Evolutionary conservation across 176 grass and related monocot species (phyloP), one percentile per base, ranked within the genome.

Genomic region (Pontederia paniculata): DNA sequence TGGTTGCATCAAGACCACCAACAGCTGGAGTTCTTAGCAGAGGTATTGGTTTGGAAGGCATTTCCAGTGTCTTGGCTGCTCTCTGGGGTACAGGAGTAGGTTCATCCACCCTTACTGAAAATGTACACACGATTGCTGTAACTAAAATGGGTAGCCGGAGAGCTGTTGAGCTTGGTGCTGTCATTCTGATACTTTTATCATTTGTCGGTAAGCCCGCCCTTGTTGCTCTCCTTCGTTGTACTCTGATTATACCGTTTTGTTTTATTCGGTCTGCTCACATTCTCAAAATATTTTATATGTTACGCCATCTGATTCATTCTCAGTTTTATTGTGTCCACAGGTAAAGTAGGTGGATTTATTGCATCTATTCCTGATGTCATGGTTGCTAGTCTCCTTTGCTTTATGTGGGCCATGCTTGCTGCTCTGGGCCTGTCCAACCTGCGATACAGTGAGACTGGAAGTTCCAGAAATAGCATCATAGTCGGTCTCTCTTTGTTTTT

Each of bases 111-210:
- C 66, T 98, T 66, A 98, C 93, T 41, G 93, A 98, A 63, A 98
- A 98, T 42, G 80, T 98, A 42, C 93, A 91, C 73, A 91, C 93
- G 42, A 91, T 98, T 66, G 93, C 93, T 72, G 80, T 90, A 37
- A 98, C 87, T 66, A 98, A 98, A 91, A 91, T 98, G 93, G 93
- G 87, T 55, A 98, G 80, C 23, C 83, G 86, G 42, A 84, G 76
- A 73, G 86, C 83, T 62, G 80, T 98, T 67, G 83, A 88, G 70
- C 86, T 98, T 44, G 87, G 93, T 65, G 93, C 86, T 67, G 58
- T 84, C 67, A 70, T 91, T 74, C 83, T 98, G 31, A 45, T 98
- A 68, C 46, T 98, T 22, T 17, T 98, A 41, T 84, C 93, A 69
- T 52, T 91, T 59, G 66, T 98, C 48, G 93, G 86, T 98, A 89